A percentile compares a stretch with the other conserved stretches of the same genome.
Conservation (phyloP, 83 land plant species). For the Picea abies region DNA sequence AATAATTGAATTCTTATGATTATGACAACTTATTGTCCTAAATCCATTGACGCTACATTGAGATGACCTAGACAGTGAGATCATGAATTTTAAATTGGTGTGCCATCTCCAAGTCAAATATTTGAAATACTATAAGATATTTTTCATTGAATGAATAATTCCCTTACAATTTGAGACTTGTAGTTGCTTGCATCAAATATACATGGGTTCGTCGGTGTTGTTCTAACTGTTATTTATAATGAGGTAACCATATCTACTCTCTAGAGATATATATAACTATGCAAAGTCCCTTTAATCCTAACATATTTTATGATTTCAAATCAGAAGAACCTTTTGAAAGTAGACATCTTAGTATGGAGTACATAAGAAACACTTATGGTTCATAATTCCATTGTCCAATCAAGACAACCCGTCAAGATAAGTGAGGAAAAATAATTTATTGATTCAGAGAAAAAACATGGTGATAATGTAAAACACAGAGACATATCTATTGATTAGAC, state of each 20-base stretch:
- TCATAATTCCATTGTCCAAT: background rate
- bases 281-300: no score
- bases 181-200: constrained; percentile 61
- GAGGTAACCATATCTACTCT: constrained; percentile 82
- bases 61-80: no score
- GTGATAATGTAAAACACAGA: no score
- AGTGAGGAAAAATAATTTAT: no score
- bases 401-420: no score
- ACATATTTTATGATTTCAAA: no score
- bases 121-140: constrained; percentile 58
- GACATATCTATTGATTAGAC: no score
- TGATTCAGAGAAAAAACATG: no score
- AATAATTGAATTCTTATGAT: no score
- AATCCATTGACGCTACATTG: no score
- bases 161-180: constrained; percentile 46
- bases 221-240: constrained; percentile 82
- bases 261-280: background rate
- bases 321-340: background rate
- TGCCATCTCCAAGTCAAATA: constrained; percentile 81
- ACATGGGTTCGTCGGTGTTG: constrained; percentile 99
- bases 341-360: background rate
- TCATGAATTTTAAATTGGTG: constrained; percentile 29
- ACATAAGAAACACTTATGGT: background rate
- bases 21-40: no score
- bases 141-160: constrained; percentile 64